Evolutionary conservation across 768 basidiomycete genomes (phyloP), one percentile per base, ranked within the genome.

Genomic region (Naematelia encephala): DNA sequence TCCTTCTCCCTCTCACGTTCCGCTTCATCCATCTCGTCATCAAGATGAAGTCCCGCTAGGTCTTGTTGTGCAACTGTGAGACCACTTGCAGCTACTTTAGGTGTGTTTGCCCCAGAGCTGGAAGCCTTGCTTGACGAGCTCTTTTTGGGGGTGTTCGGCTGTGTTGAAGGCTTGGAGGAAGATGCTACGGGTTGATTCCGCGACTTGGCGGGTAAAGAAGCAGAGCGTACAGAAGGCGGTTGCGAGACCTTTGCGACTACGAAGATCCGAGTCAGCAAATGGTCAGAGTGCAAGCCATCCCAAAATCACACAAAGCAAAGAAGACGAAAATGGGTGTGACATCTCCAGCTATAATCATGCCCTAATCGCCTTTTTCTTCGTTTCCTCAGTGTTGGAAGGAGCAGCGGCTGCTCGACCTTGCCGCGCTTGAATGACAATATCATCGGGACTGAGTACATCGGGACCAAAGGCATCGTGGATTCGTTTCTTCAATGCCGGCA

Each of bases 361-460:
- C 34, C 34, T 39, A 39, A 39, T 39, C 34, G 34, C 34, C 34
- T 39, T 39, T 16, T 39, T 39, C 34, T 39, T 39, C 34, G 34
- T 39, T 16, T 39, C 34, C 16, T 59, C 49, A 4, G 66, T 48
- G 16, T 52, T 46, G 21, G 59, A 11, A n/a, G 57, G 59, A 5
- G 64, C 66, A 4, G 66, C 67, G 10, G 68, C 71, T 2, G 60
- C 71, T 54, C 71, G 57, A 10, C 68, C 68, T 46, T 63, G 59
- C 43, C 68, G 34, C 26, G 61, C 66, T 2, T 60, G 53, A 13
- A 73, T 54, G 8, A 97, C 85, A 62, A 89, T 78, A 69, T 97
- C 94, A 66, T 98, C 94, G 21, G 94, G 94, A 76, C 92, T 96
- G 30, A 89, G 90, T 22, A 82, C 82, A 62, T 21, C 57, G 11